These are phyloP conservation scores for Amaranthus hypochondriacus DNA, from an alignment of 148 eudicot species.

Conservation along the genomic window DNA sequence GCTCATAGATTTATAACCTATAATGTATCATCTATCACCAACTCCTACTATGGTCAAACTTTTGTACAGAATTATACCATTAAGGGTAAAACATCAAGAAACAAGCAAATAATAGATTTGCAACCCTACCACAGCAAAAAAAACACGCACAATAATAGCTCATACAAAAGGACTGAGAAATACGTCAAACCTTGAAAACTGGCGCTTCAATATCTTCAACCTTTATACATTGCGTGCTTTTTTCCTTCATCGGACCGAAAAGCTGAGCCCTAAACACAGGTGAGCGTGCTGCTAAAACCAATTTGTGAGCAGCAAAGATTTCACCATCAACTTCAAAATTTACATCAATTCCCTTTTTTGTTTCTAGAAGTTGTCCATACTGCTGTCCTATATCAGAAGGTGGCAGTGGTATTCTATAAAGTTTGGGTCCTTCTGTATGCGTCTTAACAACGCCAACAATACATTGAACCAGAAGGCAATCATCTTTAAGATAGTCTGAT, in stretches of 20 bases:
- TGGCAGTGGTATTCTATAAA: conserved; percentile 35
- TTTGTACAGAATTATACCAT: not conserved
- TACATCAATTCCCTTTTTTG: conserved; percentile 40
- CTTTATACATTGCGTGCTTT: conserved; percentile 35
- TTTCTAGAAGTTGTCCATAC: conserved; percentile 41
- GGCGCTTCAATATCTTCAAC: conserved; percentile 57
- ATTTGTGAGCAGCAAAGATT: conserved; percentile 45
- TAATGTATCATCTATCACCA: not conserved
- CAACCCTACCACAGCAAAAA: not conserved
- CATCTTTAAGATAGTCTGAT: conserved; percentile 54
- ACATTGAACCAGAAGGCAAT: conserved; percentile 39
- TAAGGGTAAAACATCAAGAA: not conserved
- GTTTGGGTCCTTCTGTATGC: conserved; percentile 35
- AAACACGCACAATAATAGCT: not conserved
- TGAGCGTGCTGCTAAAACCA: conserved; percentile 58
- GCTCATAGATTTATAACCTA: not conserved
- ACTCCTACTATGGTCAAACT: not conserved
- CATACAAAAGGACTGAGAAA: not conserved
- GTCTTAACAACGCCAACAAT: conserved; percentile 46
- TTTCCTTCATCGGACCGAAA: conserved; percentile 58
- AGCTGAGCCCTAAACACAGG: conserved; percentile 59
- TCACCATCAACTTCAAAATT: conserved; percentile 54
- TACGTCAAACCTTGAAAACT: conserved; percentile 42
- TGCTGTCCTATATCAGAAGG: conserved; percentile 48
- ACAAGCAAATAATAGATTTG: not conserved